These are phyloP conservation scores for Phytophthora pisi DNA, from an alignment of 352 stramenopile genomes.

Conservation along the genomic window DNA sequence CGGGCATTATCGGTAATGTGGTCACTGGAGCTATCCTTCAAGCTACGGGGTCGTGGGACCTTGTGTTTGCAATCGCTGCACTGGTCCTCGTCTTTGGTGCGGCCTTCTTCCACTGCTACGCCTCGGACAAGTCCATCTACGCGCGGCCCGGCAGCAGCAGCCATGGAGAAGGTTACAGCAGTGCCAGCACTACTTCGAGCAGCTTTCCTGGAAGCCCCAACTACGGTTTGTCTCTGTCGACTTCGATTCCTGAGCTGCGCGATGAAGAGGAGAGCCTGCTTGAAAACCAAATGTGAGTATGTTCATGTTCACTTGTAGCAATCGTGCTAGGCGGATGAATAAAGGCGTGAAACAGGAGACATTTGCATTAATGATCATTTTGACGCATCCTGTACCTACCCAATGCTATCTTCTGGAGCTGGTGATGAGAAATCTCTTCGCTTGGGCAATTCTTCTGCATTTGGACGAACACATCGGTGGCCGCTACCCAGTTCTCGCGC, in stretches of 20 bases:
- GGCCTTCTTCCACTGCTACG: constrained; percentile 75
- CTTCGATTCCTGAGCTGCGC: constrained; percentile 37
- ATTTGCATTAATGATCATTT: constrained; percentile 17
- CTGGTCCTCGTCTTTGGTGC: constrained; percentile 74
- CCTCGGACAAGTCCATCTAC: constrained; percentile 84
- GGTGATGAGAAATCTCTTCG: constrained; percentile 55
- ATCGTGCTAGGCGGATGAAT: too few relatives aligned
- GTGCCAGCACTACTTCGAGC: constrained; percentile 38
- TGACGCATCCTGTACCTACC: constrained; percentile 63
- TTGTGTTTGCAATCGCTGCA: constrained; percentile 84
- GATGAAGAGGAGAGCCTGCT: constrained; percentile 67
- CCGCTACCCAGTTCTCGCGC: constrained; percentile 64
- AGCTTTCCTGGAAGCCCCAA: constrained; percentile 37
- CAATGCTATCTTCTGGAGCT: constrained; percentile 67
- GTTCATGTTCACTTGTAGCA: not conserved
- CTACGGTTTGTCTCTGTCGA: constrained; percentile 38
- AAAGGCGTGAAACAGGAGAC: not conserved
- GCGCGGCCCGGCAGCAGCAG: constrained; percentile 4
- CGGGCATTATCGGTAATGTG: constrained; percentile 86
- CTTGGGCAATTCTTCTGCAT: constrained; percentile 65
- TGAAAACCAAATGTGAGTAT: constrained; percentile 41
- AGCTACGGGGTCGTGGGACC: constrained; percentile 73
- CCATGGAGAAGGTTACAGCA: constrained; percentile 32
- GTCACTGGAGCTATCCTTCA: constrained; percentile 83
- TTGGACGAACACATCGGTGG: constrained; percentile 74